phyloP scores from a whole-genome alignment of 257 asterid genomes.

The Craterostigma plantagineum region DNA sequence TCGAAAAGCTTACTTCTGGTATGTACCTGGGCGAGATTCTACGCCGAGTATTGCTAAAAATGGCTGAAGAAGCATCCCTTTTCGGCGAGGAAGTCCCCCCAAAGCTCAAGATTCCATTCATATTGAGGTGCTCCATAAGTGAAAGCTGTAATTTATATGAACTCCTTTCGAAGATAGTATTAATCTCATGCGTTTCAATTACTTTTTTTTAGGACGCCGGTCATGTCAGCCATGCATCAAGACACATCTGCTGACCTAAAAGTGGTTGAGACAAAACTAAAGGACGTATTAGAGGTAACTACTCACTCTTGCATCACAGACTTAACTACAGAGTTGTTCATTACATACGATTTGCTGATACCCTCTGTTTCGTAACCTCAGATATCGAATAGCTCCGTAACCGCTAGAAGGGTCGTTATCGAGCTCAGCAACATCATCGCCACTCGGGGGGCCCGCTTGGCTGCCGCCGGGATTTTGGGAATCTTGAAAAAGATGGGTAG shows the following conservation, averaged over 20 bases:
- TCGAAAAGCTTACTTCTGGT: conserved; percentile 83
- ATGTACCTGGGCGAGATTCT: conserved; percentile 86
- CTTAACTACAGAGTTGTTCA: no score
- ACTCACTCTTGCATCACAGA: no score
- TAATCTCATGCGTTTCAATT: background rate
- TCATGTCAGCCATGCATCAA: conserved; percentile 87
- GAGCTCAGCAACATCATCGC: conserved; percentile 67
- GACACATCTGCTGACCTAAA: conserved; percentile 59
- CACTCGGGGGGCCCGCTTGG: conserved; percentile 78
- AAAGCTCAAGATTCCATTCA: conserved; percentile 43
- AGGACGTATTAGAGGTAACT: conserved; percentile 47
- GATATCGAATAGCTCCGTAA: conserved; percentile 49
- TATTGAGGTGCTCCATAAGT: conserved; percentile 33
- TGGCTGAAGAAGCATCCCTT: conserved; percentile 66
- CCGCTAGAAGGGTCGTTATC: conserved; percentile 38
- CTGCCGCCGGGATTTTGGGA: conserved; percentile 63
- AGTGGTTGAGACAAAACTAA: conserved; percentile 46
- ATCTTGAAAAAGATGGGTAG: conserved; percentile 64
- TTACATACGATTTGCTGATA: no score
- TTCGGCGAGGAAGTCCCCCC: conserved; percentile 78
- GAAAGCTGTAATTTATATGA: background rate
- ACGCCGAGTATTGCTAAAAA: conserved; percentile 48
- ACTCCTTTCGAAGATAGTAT: background rate
- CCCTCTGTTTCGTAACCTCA: conserved; percentile 9
- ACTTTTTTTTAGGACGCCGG: conserved; percentile 69